Percentiles rank a stretch among this genome's conserved stretches.
These are phyloP conservation scores for Tricholoma sp. DNA, from an alignment of 768 basidiomycete genomes.

Conservation along the genomic window DNA sequence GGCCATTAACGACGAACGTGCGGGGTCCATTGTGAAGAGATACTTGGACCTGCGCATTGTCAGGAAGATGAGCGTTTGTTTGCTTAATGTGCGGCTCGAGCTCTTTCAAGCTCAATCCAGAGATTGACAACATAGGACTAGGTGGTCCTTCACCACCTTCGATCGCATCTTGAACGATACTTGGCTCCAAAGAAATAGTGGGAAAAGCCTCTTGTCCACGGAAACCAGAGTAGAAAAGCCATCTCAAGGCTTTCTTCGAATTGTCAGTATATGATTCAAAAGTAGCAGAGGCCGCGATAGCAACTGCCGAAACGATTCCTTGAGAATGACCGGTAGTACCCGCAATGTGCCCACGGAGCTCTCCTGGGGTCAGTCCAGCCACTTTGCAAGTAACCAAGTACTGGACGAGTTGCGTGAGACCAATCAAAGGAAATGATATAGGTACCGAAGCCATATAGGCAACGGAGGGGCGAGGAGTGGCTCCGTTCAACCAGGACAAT, in stretches of 20 bases:
- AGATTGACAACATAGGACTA: conserved; percentile 89
- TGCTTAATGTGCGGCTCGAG: conserved; percentile 78
- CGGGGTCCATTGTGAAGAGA: conserved; percentile 93
- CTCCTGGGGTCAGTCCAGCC: conserved; percentile 69
- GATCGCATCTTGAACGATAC: conserved; percentile 80
- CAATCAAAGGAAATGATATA: conserved; percentile 92
- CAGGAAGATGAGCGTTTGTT: conserved; percentile 83
- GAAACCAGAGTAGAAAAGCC: conserved; percentile 91
- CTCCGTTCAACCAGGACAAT: conserved; percentile 76
- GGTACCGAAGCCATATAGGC: conserved; percentile 91
- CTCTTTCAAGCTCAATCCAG: conserved; percentile 71
- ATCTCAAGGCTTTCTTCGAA: conserved; percentile 77
- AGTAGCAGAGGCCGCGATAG: conserved; percentile 73
- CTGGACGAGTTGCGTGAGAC: conserved; percentile 91
- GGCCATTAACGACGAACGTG: conserved; percentile 91
- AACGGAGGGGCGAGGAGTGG: conserved; percentile 64
- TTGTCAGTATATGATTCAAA: conserved; percentile 74
- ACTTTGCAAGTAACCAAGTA: conserved; percentile 82
- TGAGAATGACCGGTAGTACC: conserved; percentile 98
- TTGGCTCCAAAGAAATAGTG: conserved; percentile 81
- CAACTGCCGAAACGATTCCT: conserved; percentile 92
- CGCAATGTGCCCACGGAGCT: conserved; percentile 68
- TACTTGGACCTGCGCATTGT: conserved; percentile 73
- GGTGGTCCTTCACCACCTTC: conserved; percentile 93
- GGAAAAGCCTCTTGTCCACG: conserved; percentile 96